Evolutionary conservation across 495 filamentous ascomycete genomes (phyloP).

Genomic region (Penicillium roqueforti): DNA sequence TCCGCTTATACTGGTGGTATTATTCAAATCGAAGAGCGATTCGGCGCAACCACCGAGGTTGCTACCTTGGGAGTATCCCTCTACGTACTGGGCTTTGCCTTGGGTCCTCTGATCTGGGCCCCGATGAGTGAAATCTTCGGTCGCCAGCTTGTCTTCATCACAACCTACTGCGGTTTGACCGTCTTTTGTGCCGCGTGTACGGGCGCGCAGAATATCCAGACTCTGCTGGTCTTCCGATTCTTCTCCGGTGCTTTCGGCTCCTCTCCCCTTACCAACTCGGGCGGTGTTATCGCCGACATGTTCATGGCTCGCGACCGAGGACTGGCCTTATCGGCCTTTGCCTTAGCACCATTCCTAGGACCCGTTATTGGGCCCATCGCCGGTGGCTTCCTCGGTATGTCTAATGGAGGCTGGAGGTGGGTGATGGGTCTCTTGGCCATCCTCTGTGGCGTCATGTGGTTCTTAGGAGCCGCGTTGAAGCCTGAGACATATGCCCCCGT

Average conservation of each 20-base stretch:
- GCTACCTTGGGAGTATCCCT: constrained; percentile 62
- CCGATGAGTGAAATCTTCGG: constrained; percentile 64
- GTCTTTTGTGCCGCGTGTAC: constrained; percentile 61
- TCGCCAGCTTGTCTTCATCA: constrained; percentile 60
- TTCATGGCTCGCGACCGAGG: constrained; percentile 56
- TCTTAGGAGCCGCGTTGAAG: constrained; percentile 40
- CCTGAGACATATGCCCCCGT: constrained; percentile 55
- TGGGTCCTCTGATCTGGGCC: constrained; percentile 54
- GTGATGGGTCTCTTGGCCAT: constrained; percentile 50
- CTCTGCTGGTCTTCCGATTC: constrained; percentile 64
- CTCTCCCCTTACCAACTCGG: constrained; percentile 62
- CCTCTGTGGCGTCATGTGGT: constrained; percentile 46
- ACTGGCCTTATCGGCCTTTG: constrained; percentile 55
- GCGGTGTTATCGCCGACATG: constrained; percentile 67
- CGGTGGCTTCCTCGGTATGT: constrained; percentile 53
- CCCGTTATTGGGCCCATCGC: constrained; percentile 53
- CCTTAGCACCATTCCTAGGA: constrained; percentile 59
- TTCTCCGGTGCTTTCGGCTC: constrained; percentile 69
- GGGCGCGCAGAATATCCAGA: constrained; percentile 53
- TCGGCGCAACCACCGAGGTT: constrained; percentile 50
- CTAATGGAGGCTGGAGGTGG: constrained; percentile 55
- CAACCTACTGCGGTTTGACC: constrained; percentile 56
- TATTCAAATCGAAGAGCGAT: constrained; percentile 50
- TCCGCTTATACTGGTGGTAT: constrained; percentile 68
- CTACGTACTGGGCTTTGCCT: constrained; percentile 65